Base-by-base conservation (phyloP, 768 basidiomycete genomes). In the Filobasidium floriforme region DNA sequence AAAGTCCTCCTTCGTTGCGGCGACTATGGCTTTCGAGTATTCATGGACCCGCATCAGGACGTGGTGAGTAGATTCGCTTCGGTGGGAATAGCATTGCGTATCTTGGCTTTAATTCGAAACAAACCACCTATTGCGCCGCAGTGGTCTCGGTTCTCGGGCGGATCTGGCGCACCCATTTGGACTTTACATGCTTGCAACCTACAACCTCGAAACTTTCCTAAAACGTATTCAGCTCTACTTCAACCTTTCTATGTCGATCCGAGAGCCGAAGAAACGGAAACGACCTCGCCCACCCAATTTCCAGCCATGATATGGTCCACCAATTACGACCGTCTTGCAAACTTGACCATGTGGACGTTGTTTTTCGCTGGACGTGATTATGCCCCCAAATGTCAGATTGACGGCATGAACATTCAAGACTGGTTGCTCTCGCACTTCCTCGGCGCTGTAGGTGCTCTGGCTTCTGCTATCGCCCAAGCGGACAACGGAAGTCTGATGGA, bases 241-340 rank as follows among this genome's bases (percentile, higher is more conserved):
- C 92, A 98, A 76, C 87, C 84, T 78, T 93, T 98, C 80, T 98
- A 90, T 78, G 88, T 90, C 0, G 73, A 81, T 7, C 79, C 87
- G 0, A 57, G 24, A 24, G 24, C 29, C 29, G 24, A 24, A 7
- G 82, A 83, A 54, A 73, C 78, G 0, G 83, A 90, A 5, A 82
- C 88, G 70, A 92, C 94, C 0, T 14, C 22, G 24, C 18, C 54
- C 1, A 82, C 85, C 1, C 76, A 84, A 0, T 83, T 92, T 68
- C 94, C 96, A 9, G 86, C 88, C 59, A 99, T 99, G 96, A 85
- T 92, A 68, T 99, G 96, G 96, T 86, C 87, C 7, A 97, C 94
- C 28, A 97, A 98, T 75, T 97, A 97, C 75, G 86, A 89, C 49
- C 89, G 89, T 19, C 86, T 97, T 32, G 85, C 88, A 60, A 86